A percentile compares a stretch with the other conserved stretches of the same genome.
Evolutionary conservation across 129 eudicot genomes (phyloP).

Genomic region (Escallonia rubra): DNA sequence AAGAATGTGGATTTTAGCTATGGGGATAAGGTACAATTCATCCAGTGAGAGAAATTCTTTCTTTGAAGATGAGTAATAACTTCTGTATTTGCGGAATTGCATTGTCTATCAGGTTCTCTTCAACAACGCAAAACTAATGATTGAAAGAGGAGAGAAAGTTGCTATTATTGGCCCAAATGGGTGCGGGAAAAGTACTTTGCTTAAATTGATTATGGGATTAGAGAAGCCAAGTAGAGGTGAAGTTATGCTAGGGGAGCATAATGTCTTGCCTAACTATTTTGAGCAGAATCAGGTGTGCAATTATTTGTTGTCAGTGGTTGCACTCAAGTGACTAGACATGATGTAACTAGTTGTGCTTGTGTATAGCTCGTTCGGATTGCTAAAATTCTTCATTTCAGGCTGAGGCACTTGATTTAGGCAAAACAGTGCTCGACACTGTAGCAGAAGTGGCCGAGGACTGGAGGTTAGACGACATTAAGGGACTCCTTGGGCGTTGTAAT

Average conservation of each 20-base stretch:
- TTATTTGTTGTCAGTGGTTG: neutral
- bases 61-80: neutral
- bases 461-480: slow-evolving; percentile 92
- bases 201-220: slow-evolving; percentile 78
- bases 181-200: slow-evolving; percentile 93
- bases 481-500: slow-evolving; percentile 95
- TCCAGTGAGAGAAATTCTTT: no score
- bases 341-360: neutral
- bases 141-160: slow-evolving; percentile 88
- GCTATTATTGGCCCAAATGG: slow-evolving; percentile 96
- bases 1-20: slow-evolving; percentile 69
- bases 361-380: no score
- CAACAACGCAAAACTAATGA: slow-evolving; percentile 64
- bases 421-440: slow-evolving; percentile 82
- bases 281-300: slow-evolving; percentile 92
- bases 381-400: slow-evolving; percentile 43
- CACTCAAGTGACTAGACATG: neutral
- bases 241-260: slow-evolving; percentile 83
- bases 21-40: slow-evolving; percentile 55
- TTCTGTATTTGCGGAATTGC: slow-evolving; percentile 2
- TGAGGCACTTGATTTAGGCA: slow-evolving; percentile 87
- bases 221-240: slow-evolving; percentile 61
- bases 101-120: slow-evolving; percentile 59
- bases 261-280: slow-evolving; percentile 88
- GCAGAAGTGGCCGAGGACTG: slow-evolving; percentile 98